These are phyloP conservation scores for Acanthamoeba lenticulata DNA, from an alignment of 208 protist species.

Conservation along the genomic window DNA sequence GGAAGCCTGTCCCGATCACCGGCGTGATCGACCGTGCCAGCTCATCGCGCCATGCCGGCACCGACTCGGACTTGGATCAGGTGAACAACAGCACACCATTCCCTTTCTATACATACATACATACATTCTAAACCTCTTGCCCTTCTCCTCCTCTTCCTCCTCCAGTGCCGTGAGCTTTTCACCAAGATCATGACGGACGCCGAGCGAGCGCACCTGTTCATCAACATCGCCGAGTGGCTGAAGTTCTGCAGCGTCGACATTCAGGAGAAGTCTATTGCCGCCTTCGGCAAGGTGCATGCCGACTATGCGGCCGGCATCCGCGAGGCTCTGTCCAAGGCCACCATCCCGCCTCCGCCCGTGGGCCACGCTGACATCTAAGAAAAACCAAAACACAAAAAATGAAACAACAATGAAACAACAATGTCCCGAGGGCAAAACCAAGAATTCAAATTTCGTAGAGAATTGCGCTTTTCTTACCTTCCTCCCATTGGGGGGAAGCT, in stretches of 20 bases:
- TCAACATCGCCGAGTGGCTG: background rate
- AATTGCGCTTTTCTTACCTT: too few relatives aligned
- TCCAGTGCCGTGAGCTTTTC: background rate
- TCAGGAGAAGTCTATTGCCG: background rate
- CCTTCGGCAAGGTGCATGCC: background rate
- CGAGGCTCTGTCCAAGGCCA: background rate
- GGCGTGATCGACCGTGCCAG: background rate
- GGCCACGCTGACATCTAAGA: background rate
- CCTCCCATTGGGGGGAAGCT: too few relatives aligned
- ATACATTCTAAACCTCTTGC: too few relatives aligned
- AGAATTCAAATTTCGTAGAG: too few relatives aligned
- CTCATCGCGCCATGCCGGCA: background rate
- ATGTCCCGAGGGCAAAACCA: too few relatives aligned
- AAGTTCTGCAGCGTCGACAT: background rate
- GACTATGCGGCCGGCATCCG: background rate
- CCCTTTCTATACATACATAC: background rate
- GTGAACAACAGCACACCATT: background rate
- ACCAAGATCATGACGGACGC: slow-evolving; percentile 8
- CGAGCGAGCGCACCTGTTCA: background rate
- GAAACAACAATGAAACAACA: too few relatives aligned
- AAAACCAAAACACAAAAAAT: too few relatives aligned
- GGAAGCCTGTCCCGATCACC: background rate
- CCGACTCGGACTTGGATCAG: background rate
- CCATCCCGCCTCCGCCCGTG: background rate
- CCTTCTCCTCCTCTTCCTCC: too few relatives aligned